Base-by-base conservation (phyloP, 2,329 filamentous ascomycete genomes). In the Furcasterigmium sp. region DNA sequence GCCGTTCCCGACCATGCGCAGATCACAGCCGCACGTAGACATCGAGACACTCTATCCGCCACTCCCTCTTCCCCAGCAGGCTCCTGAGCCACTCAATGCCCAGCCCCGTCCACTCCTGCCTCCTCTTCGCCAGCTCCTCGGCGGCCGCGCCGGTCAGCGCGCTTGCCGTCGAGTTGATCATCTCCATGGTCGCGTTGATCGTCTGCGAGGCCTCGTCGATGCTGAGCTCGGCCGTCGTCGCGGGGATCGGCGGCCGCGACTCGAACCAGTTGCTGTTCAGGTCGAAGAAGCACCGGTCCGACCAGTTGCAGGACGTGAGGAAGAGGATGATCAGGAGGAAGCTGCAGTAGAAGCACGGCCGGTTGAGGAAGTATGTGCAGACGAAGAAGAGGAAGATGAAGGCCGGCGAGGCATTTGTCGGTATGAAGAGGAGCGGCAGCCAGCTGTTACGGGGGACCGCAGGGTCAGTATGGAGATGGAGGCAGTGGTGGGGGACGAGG, bases 281-380 rank as follows among this genome's bases (percentile, higher is more conserved):
- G 70, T 97, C 91, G 73, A 97, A 93, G 70, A 97, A 93, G 62
- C 87, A 93, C 42, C 83, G 82, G 61, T 91, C 86, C 52, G 85
- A 87, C 87, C 87, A 93, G 75, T 91, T 85, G 65, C 87, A 93
- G 20, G 85, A 90, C 20, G 90, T 94, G 53, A 91, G 78, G 72
- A 96, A 95, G 54, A 98, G 88, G 55, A 97, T 90, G 52, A 95
- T 78, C 39, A 98, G 87, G 42, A 98, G 85, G 49, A 96, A 83
- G 48, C 90, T 95, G 78, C 93, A 98, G 76, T 98, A 98, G 55
- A 95, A 85, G 72, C 93, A 98, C 42, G 93, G 93, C 43, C 91
- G 84, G 69, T 96, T 95, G 56, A 98, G 83, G 68, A 95, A 87
- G 74, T 95, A 97, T 52, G 91, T 95, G 64, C 91, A 89, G 52